Percentiles rank a stretch among this genome's conserved stretches.
These are phyloP conservation scores for Trifolium dubium DNA, from an alignment of 306 rosid genomes.

Conservation along the genomic window DNA sequence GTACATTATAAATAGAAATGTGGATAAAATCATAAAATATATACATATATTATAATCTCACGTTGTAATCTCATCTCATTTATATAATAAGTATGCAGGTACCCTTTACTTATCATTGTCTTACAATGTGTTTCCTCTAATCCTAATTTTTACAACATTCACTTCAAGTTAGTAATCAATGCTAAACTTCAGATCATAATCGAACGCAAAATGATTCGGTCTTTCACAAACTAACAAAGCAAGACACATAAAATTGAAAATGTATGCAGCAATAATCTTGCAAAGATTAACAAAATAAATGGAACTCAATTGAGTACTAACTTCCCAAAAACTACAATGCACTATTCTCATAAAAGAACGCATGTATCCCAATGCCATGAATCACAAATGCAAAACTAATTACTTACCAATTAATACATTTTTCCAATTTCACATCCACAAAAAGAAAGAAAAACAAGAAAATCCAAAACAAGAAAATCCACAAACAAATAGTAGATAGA, in stretches of 20 bases:
- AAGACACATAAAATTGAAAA: not conserved
- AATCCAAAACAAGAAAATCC: too few relatives aligned
- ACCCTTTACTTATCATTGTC: not conserved
- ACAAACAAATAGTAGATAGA: slow-evolving; percentile 6
- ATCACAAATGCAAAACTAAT: not conserved
- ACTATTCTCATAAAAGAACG: not conserved
- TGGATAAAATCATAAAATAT: slow-evolving; percentile 18
- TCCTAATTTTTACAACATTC: not conserved
- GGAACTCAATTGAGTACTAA: not conserved
- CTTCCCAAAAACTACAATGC: not conserved
- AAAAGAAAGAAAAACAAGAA: not conserved
- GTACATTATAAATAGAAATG: not conserved
- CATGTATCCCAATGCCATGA: not conserved
- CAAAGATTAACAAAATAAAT: not conserved
- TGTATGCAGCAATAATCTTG: not conserved
- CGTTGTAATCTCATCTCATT: not conserved
- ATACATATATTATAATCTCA: not conserved
- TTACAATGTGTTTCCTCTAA: not conserved
- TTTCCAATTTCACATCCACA: not conserved
- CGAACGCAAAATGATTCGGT: slow-evolving; percentile 2
- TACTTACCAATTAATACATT: not conserved
- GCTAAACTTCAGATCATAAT: not conserved
- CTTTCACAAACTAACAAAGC: not conserved
- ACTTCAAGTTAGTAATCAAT: slow-evolving; percentile 23
- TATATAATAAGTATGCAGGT: not conserved